Evolutionary conservation across 345 rosid species (phyloP), one percentile per base, ranked within the genome.

Genomic region (Alliaria petiolata): DNA sequence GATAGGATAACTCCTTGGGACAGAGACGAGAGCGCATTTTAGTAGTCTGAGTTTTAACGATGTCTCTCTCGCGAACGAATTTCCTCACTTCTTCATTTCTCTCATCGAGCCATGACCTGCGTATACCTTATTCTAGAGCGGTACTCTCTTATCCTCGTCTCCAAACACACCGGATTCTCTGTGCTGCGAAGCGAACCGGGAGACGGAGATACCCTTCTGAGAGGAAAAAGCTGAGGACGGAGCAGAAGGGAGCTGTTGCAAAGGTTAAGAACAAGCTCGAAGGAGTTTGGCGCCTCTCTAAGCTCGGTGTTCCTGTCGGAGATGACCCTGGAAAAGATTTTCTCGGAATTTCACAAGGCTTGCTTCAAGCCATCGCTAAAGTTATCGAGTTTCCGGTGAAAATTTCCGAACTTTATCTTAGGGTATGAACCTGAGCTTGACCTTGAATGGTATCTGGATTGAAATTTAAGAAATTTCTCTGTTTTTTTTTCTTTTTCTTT

Each of bases 191-290:
- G 78, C 82, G 98, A 74, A 83, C 95, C n/a, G 97, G 96, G 19
- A 91, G 85, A 63, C 85, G 78, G 73, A 79, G 97, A 70, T 93
- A 93, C 72, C 98, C 98, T 10, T 93, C 98, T 0, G 98, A 93
- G 87, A 91, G 92, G 84, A 93, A 79, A 82, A 91, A 87, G 83
- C 84, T 93, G 51, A 87, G 79, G 15, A 62, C 76, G 69, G 82
- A 76, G 83, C 92, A 79, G 67, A 84, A 86, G 44, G 84, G 84
- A 69, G 77, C 85, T 49, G 75, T 76, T 15, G 54, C 76, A 6
- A 77, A 72, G 4, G 86, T 85, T 68, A 58, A 81, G 60, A 49
- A 89, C 87, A 93, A 87, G 76, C 85, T 93, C 62, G 82, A 83
- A 13, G 98, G 98, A 25, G 62, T 84, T 60, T 93, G 98, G 98